These are phyloP conservation scores for Ogataea methylovora DNA, from an alignment of 805 yeast genomes.

Conservation along the genomic window DNA sequence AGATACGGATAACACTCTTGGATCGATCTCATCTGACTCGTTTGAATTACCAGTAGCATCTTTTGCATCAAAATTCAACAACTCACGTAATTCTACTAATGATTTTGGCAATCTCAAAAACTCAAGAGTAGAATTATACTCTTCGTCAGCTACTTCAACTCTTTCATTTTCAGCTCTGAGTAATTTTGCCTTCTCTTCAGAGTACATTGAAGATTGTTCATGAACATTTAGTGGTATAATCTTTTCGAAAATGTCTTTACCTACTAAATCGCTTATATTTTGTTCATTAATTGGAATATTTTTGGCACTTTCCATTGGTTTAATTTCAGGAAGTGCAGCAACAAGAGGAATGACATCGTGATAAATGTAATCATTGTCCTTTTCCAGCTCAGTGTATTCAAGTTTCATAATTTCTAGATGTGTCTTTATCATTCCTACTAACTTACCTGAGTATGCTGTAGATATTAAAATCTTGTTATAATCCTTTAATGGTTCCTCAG, in stretches of 20 bases:
- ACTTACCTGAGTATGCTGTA: constrained; percentile 16
- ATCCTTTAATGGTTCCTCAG: constrained; percentile 31
- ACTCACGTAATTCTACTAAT: constrained; percentile 42
- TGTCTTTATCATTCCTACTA: constrained; percentile 23
- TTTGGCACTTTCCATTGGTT: constrained; percentile 63
- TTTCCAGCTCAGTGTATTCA: constrained; percentile 38
- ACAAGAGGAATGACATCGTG: constrained; percentile 67
- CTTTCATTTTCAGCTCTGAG: constrained; percentile 68
- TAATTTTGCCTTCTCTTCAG: constrained; percentile 80
- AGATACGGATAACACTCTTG: constrained; percentile 31
- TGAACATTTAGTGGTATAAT: constrained; percentile 84
- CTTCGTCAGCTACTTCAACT: constrained; percentile 72
- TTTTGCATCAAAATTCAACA: constrained; percentile 6
- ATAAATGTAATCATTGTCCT: constrained; percentile 86
- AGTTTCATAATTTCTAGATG: constrained; percentile 10
- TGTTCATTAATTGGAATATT: constrained; percentile 44
- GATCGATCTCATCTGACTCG: constrained; percentile 27
- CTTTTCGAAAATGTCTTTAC: constrained; percentile 60
- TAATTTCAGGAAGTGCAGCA: constrained; percentile 54
- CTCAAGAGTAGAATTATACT: constrained; percentile 71
- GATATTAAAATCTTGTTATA: constrained; percentile 8
- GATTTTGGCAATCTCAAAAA: constrained; percentile 69
- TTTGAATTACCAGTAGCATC: constrained; percentile 9
- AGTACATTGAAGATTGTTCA: constrained; percentile 78
- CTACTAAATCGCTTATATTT: constrained; percentile 37